Percentiles rank a stretch among this genome's conserved stretches.
Conservation (phyloP, 495 filamentous ascomycete species). For the Pyrenula aspistea region DNA sequence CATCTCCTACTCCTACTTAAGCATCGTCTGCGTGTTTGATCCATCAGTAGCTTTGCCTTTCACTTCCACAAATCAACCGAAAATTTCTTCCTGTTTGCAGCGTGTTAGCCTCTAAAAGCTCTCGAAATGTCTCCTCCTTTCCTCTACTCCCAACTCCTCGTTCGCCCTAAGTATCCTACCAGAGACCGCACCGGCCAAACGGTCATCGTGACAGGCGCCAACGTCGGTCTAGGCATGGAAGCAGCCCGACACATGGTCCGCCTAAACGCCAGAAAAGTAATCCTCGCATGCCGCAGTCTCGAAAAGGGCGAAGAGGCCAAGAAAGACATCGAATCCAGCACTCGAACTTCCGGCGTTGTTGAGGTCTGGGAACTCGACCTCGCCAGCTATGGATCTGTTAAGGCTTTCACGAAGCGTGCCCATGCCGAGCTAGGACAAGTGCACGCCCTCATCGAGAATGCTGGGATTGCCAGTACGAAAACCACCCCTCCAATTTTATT, state of each 20-base stretch:
- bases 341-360: conserved; percentile 21
- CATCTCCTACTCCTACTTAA: too few species aligned
- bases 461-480: conserved; percentile 20
- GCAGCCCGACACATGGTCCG: conserved; percentile 33
- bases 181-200: conserved; percentile 26
- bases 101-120: too few species aligned
- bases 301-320: conserved; percentile 31
- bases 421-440: conserved; percentile 21
- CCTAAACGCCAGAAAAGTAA: conserved; percentile 31
- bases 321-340: conserved; percentile 16
- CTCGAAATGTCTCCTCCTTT: too few species aligned
- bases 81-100: too few species aligned
- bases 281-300: conserved; percentile 41
- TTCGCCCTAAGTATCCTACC: conserved; percentile 21
- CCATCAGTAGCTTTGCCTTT: too few species aligned
- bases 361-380: conserved; percentile 49
- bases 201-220: conserved; percentile 40
- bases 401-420: conserved; percentile 26
- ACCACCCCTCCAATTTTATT: too few species aligned
- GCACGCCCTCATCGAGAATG: conserved; percentile 33
- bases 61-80: too few species aligned
- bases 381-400: conserved; percentile 18
- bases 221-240: conserved; percentile 40
- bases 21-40: too few species aligned
- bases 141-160: conserved; percentile 33